Evolutionary conservation across 257 asterid species (phyloP), one percentile per base, ranked within the genome.

Genomic region (Nicotiana otophora): DNA sequence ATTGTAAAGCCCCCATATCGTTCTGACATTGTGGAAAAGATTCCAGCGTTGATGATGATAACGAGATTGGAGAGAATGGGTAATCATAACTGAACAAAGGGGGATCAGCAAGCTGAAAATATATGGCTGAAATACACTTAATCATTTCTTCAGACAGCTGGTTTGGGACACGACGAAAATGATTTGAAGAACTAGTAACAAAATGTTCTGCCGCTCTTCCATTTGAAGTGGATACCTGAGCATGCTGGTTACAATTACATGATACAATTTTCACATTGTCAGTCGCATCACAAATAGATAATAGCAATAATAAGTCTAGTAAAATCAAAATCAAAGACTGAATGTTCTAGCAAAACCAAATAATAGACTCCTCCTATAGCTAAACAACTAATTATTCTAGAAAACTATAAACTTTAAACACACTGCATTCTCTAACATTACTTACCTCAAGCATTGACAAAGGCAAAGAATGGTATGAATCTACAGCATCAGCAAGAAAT

Each of bases 61-160:
- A 82, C 30, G 94, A 84, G 51, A 82, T 20, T 15, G 91, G 91
- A 33, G 91, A 85, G 17, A 86, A 82, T 74, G 65, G 81, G 76
- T 80, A 82, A 75, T 83, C 91, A 48, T 81, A 82, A 42, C 78
- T 64, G 70, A 66, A 31, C 85, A 87, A 80, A 23, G 93, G 97
- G 74, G 96, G 91, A 64, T 92, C 92, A 8, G 97, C 90, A 20
- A 96, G 90, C 78, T 89, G 96, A 74, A 82, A 87, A 81, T 90
- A 94, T 78, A 96, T 84, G 53, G 94, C 88, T 54, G 99, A 91
- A 78, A 96, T 92, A 91, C 94, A 90, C 82, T 91, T 96, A 79
- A 94, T 88, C 97, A 96, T 96, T 92, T 94, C 98, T 89, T 93
- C 99, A 0, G 98, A 94, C 5, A 96, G 86, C 82, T 84, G 82